Conservation (phyloP, 345 rosid species). For the rapeseed (Brassica napus) region DNA sequence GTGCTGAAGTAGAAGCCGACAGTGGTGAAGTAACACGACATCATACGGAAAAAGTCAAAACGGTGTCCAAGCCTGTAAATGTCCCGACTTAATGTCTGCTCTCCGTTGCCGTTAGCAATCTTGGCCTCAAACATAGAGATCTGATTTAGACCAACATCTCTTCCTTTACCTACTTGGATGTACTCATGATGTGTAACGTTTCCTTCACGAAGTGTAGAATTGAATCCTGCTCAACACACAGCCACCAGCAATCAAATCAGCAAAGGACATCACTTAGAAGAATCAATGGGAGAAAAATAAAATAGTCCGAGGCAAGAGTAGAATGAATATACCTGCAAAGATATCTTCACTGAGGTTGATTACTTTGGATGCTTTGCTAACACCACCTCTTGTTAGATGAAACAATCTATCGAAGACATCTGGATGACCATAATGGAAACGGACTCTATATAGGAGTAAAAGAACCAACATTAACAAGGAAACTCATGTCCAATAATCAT, state of each 20-base stretch:
- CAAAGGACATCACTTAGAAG: background rate
- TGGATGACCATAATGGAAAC: slow-evolving; percentile 99
- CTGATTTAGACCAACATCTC: slow-evolving; percentile 98
- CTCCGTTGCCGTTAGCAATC: slow-evolving; percentile 98
- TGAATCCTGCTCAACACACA: slow-evolving; percentile 63
- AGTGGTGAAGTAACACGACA: slow-evolving; percentile 97
- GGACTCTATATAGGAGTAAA: slow-evolving; percentile 65
- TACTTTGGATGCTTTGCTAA: slow-evolving; percentile 96
- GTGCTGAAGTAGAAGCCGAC: slow-evolving; percentile 98
- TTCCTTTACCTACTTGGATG: slow-evolving; percentile 99
- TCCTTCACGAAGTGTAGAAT: slow-evolving; percentile 99
- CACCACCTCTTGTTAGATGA: slow-evolving; percentile 97
- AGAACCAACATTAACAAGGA: background rate
- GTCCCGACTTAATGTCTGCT: slow-evolving; percentile 95
- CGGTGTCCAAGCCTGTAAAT: slow-evolving; percentile 98
- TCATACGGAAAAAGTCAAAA: slow-evolving; percentile 97
- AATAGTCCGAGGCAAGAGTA: background rate
- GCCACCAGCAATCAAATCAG: background rate
- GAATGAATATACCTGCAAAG: slow-evolving; percentile 74
- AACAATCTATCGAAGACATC: slow-evolving; percentile 98
- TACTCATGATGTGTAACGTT: slow-evolving; percentile 99
- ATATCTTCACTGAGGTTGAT: slow-evolving; percentile 98
- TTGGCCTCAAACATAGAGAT: slow-evolving; percentile 99
- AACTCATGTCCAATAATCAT: slow-evolving; percentile 13
- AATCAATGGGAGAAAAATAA: background rate